phyloP scores from a whole-genome alignment of 1,284 basidiomycete genomes.

The Boletus mariae region DNA sequence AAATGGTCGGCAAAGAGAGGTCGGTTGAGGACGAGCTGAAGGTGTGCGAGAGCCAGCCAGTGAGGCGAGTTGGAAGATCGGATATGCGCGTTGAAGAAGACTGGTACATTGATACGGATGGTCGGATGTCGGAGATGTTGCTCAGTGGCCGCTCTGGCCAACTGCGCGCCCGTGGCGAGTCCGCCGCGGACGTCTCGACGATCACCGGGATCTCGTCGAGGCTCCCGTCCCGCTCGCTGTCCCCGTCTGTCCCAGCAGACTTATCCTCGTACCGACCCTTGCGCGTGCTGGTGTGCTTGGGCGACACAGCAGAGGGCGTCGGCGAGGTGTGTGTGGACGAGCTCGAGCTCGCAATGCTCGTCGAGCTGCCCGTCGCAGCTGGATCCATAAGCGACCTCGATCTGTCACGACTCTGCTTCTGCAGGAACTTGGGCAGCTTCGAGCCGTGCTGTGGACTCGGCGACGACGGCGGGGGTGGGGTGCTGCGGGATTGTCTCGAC shows the following conservation, averaged over 20 bases:
- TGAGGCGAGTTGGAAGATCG: conserved; percentile 60
- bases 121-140: conserved; percentile 42
- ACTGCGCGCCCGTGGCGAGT: conserved; percentile 41
- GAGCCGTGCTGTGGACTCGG: conserved; percentile 37
- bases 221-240: conserved; percentile 22
- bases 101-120: conserved; percentile 31
- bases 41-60: conserved; percentile 76
- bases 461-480: conserved; percentile 35
- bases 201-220: conserved; percentile 49
- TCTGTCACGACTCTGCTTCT: conserved; percentile 58
- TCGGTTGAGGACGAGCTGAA: conserved; percentile 68
- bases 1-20: conserved; percentile 58
- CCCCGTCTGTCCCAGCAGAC: conserved; percentile 18
- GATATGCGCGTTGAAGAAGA: conserved; percentile 36
- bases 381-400: conserved; percentile 54
- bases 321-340: conserved; percentile 35
- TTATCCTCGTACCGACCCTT: conserved; percentile 20
- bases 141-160: conserved; percentile 47
- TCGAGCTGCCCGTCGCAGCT: conserved; percentile 37
- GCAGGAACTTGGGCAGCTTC: conserved; percentile 65
- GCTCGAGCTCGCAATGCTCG: conserved; percentile 40
- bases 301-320: conserved; percentile 15
- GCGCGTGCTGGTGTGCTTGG: conserved; percentile 22
- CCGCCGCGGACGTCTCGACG: conserved; percentile 39
- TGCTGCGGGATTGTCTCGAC: conserved; percentile 39